A percentile compares a stretch with the other conserved stretches of the same genome.
These are phyloP conservation scores for Agrocybe pediades DNA, from an alignment of 768 basidiomycete species.

Conservation along the genomic window DNA sequence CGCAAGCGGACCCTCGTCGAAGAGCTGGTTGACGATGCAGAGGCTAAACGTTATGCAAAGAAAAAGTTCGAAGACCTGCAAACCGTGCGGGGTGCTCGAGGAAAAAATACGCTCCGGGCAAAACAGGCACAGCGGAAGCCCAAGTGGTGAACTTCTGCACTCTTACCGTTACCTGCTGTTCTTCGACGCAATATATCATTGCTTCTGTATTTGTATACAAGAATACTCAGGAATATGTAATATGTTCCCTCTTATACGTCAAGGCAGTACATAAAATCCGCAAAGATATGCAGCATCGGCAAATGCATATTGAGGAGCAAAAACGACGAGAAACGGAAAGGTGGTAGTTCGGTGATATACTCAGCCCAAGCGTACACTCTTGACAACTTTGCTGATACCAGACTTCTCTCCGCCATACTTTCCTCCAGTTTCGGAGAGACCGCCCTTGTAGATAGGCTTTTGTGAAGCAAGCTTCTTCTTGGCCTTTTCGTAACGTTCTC, in stretches of 20 bases:
- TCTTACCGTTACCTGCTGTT: too few species aligned
- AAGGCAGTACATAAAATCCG: too few species aligned
- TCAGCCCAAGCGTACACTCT: constrained; percentile 74
- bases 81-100: constrained; percentile 63
- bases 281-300: too few species aligned
- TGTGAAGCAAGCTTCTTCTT: constrained; percentile 90
- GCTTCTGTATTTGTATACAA: too few species aligned
- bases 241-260: too few species aligned
- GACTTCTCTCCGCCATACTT: constrained; percentile 90
- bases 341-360: background rate
- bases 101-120: constrained; percentile 67
- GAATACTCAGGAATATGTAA: too few species aligned
- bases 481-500: constrained; percentile 90
- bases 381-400: constrained; percentile 90
- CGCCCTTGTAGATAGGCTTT: constrained; percentile 92
- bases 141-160: constrained; percentile 58
- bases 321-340: background rate
- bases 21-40: constrained; percentile 86
- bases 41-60: constrained; percentile 87
- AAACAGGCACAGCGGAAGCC: constrained; percentile 62
- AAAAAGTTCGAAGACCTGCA: constrained; percentile 86
- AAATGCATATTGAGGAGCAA: too few species aligned
- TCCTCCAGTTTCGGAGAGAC: constrained; percentile 65
- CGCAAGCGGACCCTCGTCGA: constrained; percentile 86
- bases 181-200: too few species aligned